phyloP scores from a whole-genome alignment of 2,329 filamentous ascomycete species.

The Leptographium radiaticola region DNA sequence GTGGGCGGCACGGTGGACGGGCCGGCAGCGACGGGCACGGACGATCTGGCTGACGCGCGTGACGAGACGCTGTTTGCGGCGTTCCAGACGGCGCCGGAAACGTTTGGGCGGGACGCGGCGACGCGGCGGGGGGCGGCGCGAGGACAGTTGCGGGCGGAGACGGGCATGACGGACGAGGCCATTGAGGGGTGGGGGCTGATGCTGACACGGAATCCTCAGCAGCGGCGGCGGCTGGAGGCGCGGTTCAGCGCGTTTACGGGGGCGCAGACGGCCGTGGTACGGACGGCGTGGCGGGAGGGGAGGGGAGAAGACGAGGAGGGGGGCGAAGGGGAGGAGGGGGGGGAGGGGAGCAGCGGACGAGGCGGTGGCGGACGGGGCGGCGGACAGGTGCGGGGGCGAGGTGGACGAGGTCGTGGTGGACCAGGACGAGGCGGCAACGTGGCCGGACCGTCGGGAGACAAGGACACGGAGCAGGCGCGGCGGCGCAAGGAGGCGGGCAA shows the following conservation, averaged over 20 bases:
- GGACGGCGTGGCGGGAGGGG: slow-evolving; percentile 51
- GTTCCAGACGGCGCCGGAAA: slow-evolving; percentile 49
- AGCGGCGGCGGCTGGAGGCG: slow-evolving; percentile 55
- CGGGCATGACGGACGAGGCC: slow-evolving; percentile 82
- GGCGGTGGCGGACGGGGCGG: slow-evolving; percentile 44
- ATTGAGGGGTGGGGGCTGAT: slow-evolving; percentile 93
- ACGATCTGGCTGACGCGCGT: slow-evolving; percentile 51
- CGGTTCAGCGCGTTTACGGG: slow-evolving; percentile 55
- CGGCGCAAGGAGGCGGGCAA: slow-evolving; percentile 74
- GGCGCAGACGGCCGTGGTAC: slow-evolving; percentile 48
- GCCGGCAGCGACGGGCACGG: slow-evolving; percentile 37
- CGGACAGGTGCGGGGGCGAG: slow-evolving; percentile 21
- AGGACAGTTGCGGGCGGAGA: slow-evolving; percentile 54
- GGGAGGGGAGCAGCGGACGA: slow-evolving; percentile 28
- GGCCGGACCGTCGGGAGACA: slow-evolving; percentile 52
- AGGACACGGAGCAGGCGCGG: slow-evolving; percentile 57
- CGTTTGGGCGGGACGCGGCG: slow-evolving; percentile 59
- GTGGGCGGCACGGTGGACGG: slow-evolving; percentile 79
- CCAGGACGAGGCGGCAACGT: slow-evolving; percentile 42
- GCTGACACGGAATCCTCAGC: slow-evolving; percentile 58
- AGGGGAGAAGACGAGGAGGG: slow-evolving; percentile 38
- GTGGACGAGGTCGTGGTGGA: slow-evolving; percentile 19
- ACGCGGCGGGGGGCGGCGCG: slow-evolving; percentile 55
- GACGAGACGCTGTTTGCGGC: slow-evolving; percentile 50
- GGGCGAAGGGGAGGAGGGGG: slow-evolving; percentile 40